Conservation (phyloP, 148 eudicot species). For the Fagopyrum esculentum region DNA sequence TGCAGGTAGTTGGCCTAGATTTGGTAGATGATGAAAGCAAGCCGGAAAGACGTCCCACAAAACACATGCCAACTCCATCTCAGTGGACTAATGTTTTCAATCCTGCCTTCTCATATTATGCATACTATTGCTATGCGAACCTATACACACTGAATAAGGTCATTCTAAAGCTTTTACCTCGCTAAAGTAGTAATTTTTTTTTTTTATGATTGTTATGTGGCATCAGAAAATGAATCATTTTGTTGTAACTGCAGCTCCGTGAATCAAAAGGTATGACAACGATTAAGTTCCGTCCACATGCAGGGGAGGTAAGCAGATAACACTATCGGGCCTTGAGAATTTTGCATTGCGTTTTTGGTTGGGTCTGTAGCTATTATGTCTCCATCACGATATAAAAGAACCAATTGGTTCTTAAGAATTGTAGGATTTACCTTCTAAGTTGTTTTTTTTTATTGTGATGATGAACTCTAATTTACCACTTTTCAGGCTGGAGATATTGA, state of each 20-base stretch:
- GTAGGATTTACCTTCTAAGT: neutral
- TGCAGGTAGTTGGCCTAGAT: conserved; percentile 93
- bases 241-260: conserved; percentile 65
- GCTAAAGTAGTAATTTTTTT: neutral
- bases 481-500: conserved; percentile 95
- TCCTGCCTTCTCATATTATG: conserved; percentile 91
- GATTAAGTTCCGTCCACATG: conserved; percentile 92
- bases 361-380: neutral
- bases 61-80: conserved; percentile 97
- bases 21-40: conserved; percentile 98
- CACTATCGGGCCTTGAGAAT: neutral
- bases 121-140: conserved; percentile 95
- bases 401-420: neutral
- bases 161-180: neutral
- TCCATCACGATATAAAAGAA: neutral
- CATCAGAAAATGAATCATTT: neutral
- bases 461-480: neutral
- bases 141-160: conserved; percentile 98
- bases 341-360: neutral
- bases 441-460: neutral
- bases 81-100: conserved; percentile 95
- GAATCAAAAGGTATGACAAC: conserved; percentile 97
- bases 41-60: conserved; percentile 98
- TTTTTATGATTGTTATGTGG: neutral
- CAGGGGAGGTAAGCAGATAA: conserved; percentile 69